Evolutionary conservation across 2,329 filamentous ascomycete genomes (phyloP), one percentile per base, ranked within the genome.

Genomic region (Xylariaceae sp.): DNA sequence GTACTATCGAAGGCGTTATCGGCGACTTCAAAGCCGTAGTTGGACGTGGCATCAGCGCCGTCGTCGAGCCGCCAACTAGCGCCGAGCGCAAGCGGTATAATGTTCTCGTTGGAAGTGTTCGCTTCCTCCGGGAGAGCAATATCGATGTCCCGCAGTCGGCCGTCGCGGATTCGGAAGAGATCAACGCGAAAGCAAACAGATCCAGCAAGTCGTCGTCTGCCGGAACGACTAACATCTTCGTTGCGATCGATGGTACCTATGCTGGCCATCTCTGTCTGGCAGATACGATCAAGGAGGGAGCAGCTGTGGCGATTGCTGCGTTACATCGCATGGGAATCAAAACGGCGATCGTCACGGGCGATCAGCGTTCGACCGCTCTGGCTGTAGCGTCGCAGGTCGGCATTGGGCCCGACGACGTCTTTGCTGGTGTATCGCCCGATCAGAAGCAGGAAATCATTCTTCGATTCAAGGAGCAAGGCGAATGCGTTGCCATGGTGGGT

Each of bases 401-500:
- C 36, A 95, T 98, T 42, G 67, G 84, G 1, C 57, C 74, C 1
- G 74, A 83, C 3, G 73, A 88, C 47, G 87, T 97, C 26, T 83
- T 83, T 57, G 88, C 92, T 9, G 85, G 86, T n/a, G 85, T 90
- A 33, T 88, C 85, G 3, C 92, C 92, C 0, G 83, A 88, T 48
- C 85, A 94, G 65, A 98, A 98, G 61, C 89, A 94, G 60, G 70
- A 75, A 18, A 94, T 97, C 51, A 74, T 98, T 53, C 76, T 79
- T 34, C 69, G 83, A 38, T 74, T 97, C 13, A 88, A 96, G 65
- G 69, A 72, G 0, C 63, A 71, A 35, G 88, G 88, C 44, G 77
- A 88, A 53, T 71, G 84, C 34, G 87, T 97, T 17, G 92, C 87
- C 51, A 98, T 98, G 92, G 89, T 97, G 11, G 89, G 92, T 36